phyloP scores from a whole-genome alignment of 2,329 filamentous ascomycete genomes.

The Neoarthrinium moseri region DNA sequence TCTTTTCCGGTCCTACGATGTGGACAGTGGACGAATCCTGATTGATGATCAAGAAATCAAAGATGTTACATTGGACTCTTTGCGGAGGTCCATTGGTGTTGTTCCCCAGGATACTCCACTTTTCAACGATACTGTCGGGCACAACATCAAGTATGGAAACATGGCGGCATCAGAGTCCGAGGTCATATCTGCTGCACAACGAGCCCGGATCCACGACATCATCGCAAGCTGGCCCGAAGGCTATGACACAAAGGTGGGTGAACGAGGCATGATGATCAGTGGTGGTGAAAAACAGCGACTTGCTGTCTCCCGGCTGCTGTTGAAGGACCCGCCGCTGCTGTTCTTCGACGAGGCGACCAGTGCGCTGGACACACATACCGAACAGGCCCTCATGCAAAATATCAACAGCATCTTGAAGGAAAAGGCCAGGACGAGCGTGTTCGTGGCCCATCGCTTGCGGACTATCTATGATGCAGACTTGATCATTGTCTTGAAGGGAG shows the following conservation, averaged over 20 bases:
- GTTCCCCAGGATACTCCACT: slow-evolving; percentile 96
- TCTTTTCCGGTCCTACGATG: slow-evolving; percentile 92
- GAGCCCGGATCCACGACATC: slow-evolving; percentile 82
- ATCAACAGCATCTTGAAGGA: slow-evolving; percentile 91
- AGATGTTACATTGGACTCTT: slow-evolving; percentile 75
- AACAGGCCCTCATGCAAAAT: slow-evolving; percentile 84
- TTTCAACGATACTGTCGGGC: slow-evolving; percentile 94
- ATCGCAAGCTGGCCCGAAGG: slow-evolving; percentile 80
- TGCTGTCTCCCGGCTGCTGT: slow-evolving; percentile 76
- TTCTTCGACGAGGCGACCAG: slow-evolving; percentile 97
- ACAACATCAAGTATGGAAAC: slow-evolving; percentile 92
- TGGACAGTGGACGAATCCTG: slow-evolving; percentile 78
- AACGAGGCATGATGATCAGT: slow-evolving; percentile 94
- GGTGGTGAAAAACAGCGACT: slow-evolving; percentile 92
- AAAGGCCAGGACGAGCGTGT: slow-evolving; percentile 86
- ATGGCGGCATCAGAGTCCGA: slow-evolving; percentile 72
- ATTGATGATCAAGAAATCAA: slow-evolving; percentile 94
- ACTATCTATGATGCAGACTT: slow-evolving; percentile 93
- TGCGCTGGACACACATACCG: slow-evolving; percentile 89
- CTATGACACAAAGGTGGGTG: slow-evolving; percentile 87
- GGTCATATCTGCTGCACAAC: slow-evolving; percentile 74
- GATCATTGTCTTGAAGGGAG: slow-evolving; percentile 87
- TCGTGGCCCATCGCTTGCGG: slow-evolving; percentile 86
- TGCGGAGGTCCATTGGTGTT: slow-evolving; percentile 85
- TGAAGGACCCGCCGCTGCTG: slow-evolving; percentile 85